Conservation (phyloP, 2,329 filamentous ascomycete species). For the Fonsecaea pugnacius region DNA sequence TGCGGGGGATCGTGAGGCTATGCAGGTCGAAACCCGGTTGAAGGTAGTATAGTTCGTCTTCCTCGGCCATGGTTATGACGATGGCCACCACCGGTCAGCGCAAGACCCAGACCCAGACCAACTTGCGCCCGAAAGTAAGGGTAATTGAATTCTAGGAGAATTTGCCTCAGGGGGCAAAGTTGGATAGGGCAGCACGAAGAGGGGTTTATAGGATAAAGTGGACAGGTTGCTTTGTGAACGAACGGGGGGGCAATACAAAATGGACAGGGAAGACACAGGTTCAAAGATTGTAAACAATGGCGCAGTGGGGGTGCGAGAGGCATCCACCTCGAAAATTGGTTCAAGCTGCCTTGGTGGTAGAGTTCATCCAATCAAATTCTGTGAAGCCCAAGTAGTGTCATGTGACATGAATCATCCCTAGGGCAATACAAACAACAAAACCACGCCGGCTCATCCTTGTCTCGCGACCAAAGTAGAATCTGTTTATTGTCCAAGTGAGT, state of each 20-base stretch:
- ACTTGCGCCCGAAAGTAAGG: not conserved
- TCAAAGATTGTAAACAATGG: slow-evolving; percentile 20
- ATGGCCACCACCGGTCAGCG: slow-evolving; percentile 8
- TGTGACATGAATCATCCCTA: not conserved
- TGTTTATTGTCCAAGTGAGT: slow-evolving; percentile 16
- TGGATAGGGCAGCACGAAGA: not conserved
- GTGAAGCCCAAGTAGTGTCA: not conserved
- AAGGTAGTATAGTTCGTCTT: slow-evolving; percentile 79
- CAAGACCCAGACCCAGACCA: not conserved
- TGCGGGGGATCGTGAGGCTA: slow-evolving; percentile 80
- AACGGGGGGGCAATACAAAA: not conserved
- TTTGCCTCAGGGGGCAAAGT: not conserved
- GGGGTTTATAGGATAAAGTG: not conserved
- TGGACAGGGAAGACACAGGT: not conserved
- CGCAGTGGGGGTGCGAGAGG: slow-evolving; percentile 2
- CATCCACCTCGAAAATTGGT: not conserved
- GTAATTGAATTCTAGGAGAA: not conserved
- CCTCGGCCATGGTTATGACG: slow-evolving; percentile 41
- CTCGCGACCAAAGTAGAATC: not conserved
- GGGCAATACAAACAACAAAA: not conserved
- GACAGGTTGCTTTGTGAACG: slow-evolving; percentile 1
- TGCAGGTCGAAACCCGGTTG: slow-evolving; percentile 83
- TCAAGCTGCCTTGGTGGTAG: not conserved
- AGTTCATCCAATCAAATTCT: not conserved
- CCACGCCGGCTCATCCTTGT: not conserved